Evolutionary conservation across 2,329 filamentous ascomycete genomes (phyloP).

Genomic region (Exophiala aquamarina): DNA sequence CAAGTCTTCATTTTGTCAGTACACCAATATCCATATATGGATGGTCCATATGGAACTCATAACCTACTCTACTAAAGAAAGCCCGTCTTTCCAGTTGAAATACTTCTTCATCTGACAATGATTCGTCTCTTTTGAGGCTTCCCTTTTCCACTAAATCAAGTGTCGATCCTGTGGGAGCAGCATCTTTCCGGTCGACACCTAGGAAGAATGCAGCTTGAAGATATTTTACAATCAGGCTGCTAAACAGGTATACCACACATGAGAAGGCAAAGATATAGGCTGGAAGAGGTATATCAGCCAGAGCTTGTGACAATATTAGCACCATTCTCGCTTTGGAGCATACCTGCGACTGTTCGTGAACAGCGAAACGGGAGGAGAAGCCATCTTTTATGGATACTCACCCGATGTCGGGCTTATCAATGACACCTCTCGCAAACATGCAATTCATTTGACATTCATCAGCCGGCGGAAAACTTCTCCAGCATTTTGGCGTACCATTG

Average conservation of each 20-base stretch:
- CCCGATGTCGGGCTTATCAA: too few species aligned
- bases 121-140: slow-evolving; percentile 13
- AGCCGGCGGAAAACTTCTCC: too few species aligned
- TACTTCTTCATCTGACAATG: slow-evolving; percentile 34
- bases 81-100: slow-evolving; percentile 51
- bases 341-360: too few species aligned
- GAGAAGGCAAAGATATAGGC: slow-evolving; percentile 14
- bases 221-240: slow-evolving; percentile 10
- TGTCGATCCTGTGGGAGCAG: slow-evolving; percentile 2
- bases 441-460: too few species aligned
- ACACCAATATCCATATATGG: too few species aligned
- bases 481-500: too few species aligned
- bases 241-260: slow-evolving; percentile 16
- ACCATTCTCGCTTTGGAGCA: neutral
- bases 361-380: too few species aligned
- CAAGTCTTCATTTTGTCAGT: slow-evolving; percentile 27
- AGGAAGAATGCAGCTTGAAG: slow-evolving; percentile 1
- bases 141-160: slow-evolving; percentile 21
- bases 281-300: slow-evolving; percentile 5
- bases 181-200: neutral
- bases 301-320: neutral
- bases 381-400: too few species aligned
- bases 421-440: too few species aligned
- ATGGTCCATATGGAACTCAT: slow-evolving; percentile 35
- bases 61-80: slow-evolving; percentile 49